Percentiles rank a stretch among this genome's conserved stretches.
Conservation (phyloP, 768 basidiomycete genomes). For the Termitomyces sp. region DNA sequence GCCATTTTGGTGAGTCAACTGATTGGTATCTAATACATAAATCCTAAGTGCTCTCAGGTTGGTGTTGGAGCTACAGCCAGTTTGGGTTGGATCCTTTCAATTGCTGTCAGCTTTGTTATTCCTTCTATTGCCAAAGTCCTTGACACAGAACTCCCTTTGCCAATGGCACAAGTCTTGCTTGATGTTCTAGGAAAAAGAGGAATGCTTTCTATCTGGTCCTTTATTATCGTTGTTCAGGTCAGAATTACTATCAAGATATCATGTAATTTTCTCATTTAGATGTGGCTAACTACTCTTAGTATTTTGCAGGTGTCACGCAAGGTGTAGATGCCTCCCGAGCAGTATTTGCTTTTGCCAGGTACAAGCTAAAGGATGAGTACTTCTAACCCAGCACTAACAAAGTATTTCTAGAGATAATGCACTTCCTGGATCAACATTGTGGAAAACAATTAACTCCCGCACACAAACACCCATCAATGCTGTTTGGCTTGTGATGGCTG, state of each 20-base stretch:
- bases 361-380: not conserved
- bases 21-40: not conserved
- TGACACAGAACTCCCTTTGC: slow-evolving; percentile 45
- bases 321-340: slow-evolving; percentile 1
- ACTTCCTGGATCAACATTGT: slow-evolving; percentile 64
- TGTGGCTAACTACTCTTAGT: not conserved
- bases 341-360: not conserved
- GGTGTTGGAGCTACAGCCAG: not conserved
- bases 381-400: not conserved
- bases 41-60: not conserved
- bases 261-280: not conserved
- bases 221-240: slow-evolving; percentile 55
- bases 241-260: not conserved
- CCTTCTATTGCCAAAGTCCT: slow-evolving; percentile 36
- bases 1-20: slow-evolving; percentile 38
- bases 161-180: slow-evolving; percentile 69
- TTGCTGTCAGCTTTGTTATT: not conserved
- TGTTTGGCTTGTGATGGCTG: slow-evolving; percentile 65
- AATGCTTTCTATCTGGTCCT: slow-evolving; percentile 68
- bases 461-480: slow-evolving; percentile 72
- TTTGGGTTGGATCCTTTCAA: not conserved
- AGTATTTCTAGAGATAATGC: slow-evolving; percentile 48
- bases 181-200: slow-evolving; percentile 60
- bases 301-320: not conserved
- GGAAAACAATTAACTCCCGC: slow-evolving; percentile 52